Base-by-base conservation (phyloP, 768 basidiomycete genomes). In the Boletus reticulatus region DNA sequence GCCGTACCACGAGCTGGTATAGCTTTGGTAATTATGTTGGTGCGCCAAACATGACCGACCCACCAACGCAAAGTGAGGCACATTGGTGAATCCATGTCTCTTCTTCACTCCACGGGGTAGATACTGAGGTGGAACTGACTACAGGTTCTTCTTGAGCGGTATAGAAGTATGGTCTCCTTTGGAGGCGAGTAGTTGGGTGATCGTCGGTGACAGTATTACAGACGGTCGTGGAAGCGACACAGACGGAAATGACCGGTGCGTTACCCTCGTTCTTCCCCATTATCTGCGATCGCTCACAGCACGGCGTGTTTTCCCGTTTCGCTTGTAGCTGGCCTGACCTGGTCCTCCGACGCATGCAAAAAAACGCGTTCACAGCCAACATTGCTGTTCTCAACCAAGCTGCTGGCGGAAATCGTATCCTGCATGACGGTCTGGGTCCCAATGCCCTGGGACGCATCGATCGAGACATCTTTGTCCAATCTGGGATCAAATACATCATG, bases 11-110 rank as follows among this genome's bases (percentile, higher is more conserved):
- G 4, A 53, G 29, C 10, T 47, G 52, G 50, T 51, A 51, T 32
- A 41, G 52, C 44, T 39, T 48, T 24, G 52, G 52, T 12, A 48
- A 53, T 41, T 49, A 54, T 31, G 47, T 54, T 16, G 41, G 53
- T 16, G 47, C 47, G 24, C 32, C 29, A n/a, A 43, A 48, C 32
- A 54, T 80, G 50, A 29, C 38, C 10, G 44, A 39, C 24, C 20
- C 50, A 42, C 43, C 50, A 9, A 51, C 41, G 29, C 50, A 51
- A 24, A 51, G 22, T 22, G 32, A 36, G 17, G 32, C 16, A 4
- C 43, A 45, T 20, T 31, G 49, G 49, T 29, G 34, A 37, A 9
- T 22, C 5, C 6, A 27, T 19, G 16, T 31, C 27, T 10, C 16
- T 29, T 13, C 7, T 17, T 44, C 5, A 14, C 9, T 41, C 27